Percentiles rank a stretch among this genome's conserved stretches.
phyloP scores from a whole-genome alignment of 2,329 filamentous ascomycete species.

The Furcasterigmium sp. region DNA sequence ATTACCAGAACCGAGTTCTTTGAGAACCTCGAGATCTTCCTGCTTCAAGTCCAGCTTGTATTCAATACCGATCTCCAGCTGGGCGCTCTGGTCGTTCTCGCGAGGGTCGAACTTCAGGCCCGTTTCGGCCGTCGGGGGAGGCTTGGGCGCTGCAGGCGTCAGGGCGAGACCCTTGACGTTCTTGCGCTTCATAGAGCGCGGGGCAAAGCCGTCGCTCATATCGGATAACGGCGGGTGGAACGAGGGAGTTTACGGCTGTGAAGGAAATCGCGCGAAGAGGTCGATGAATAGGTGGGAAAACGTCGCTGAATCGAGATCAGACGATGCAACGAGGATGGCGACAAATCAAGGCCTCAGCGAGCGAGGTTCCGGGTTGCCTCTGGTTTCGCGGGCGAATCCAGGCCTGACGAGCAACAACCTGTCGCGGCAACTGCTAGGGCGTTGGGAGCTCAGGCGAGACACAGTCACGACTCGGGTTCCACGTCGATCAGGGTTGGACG shows the following conservation, averaged over 20 bases:
- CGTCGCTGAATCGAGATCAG: no score
- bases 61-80: conserved; percentile 93
- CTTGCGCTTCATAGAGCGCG: conserved; percentile 94
- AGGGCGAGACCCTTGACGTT: conserved; percentile 95
- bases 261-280: background rate
- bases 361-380: background rate
- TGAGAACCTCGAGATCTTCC: conserved; percentile 87
- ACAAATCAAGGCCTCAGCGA: background rate
- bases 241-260: background rate
- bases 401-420: no score
- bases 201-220: conserved; percentile 60
- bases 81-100: conserved; percentile 57
- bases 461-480: background rate
- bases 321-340: background rate
- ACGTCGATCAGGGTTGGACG: background rate
- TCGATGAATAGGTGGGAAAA: background rate
- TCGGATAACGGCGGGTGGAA: conserved; percentile 14
- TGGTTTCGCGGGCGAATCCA: no score
- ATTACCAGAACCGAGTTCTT: conserved; percentile 93
- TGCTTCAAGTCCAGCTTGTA: conserved; percentile 90
- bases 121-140: conserved; percentile 66
- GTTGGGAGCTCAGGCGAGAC: background rate
- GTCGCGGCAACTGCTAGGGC: no score
- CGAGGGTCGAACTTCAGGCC: conserved; percentile 55
- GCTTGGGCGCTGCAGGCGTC: conserved; percentile 70